Evolutionary conservation across 1,284 basidiomycete species (phyloP).

Genomic region (Ceratobasidium theobromae): DNA sequence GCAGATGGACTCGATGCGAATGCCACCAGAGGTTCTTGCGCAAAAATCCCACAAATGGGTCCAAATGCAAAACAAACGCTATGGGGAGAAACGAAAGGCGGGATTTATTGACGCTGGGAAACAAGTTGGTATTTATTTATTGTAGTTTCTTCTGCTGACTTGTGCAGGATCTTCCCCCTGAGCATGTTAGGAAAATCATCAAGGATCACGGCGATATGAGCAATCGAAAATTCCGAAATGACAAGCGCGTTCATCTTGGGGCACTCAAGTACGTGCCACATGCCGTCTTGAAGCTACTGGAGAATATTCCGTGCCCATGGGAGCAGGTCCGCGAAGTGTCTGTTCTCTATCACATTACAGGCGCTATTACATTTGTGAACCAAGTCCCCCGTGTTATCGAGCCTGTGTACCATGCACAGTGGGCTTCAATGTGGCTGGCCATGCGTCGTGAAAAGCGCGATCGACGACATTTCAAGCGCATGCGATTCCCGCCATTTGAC

Average conservation of each 20-base stretch:
- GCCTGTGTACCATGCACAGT: conserved; percentile 98
- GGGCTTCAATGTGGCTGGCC: conserved; percentile 99
- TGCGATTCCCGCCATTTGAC: conserved; percentile 99
- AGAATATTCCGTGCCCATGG: conserved; percentile 99
- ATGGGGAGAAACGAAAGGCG: conserved; percentile 84
- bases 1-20: conserved; percentile 42
- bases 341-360: conserved; percentile 97
- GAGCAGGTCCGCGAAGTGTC: conserved; percentile 98
- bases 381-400: conserved; percentile 96
- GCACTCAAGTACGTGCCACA: conserved; percentile 99
- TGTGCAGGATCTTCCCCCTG: conserved; percentile 77
- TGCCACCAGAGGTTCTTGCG: conserved; percentile 75
- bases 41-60: conserved; percentile 93
- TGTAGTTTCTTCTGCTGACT: conserved; percentile 33
- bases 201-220: conserved; percentile 98
- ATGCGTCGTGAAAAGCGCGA: conserved; percentile 99
- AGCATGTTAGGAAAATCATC: conserved; percentile 97
- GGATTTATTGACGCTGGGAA: conserved; percentile 93
- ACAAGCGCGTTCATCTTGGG: conserved; percentile 98
- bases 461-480: conserved; percentile 98
- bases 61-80: conserved; percentile 88
- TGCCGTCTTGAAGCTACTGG: conserved; percentile 97
- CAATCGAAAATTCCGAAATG: conserved; percentile 94
- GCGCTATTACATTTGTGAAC: conserved; percentile 99
- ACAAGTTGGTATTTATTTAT: conserved; percentile 58